Conservation (phyloP, 1,284 basidiomycete species). For the Serendipita sp. region DNA sequence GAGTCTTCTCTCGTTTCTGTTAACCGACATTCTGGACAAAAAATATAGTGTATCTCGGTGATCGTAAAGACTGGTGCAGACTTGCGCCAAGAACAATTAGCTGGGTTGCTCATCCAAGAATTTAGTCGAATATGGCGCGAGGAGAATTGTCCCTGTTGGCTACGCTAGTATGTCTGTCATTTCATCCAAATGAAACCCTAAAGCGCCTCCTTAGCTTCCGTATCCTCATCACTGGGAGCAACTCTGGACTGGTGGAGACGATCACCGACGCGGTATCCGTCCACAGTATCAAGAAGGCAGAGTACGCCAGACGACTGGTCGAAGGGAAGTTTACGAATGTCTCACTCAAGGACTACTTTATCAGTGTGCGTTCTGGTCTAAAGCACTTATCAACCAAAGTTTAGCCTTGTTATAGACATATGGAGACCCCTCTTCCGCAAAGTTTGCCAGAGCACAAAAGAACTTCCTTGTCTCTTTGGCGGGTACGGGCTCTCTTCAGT, state of each 20-base stretch:
- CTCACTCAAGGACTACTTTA: conserved; percentile 80
- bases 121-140: conserved; percentile 93
- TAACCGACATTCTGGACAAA: conserved; percentile 48
- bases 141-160: conserved; percentile 81
- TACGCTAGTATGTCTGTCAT: conserved; percentile 62
- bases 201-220: conserved; percentile 32
- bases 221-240: conserved; percentile 88
- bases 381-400: not conserved
- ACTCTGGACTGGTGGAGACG: conserved; percentile 86
- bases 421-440: conserved; percentile 75
- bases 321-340: conserved; percentile 73
- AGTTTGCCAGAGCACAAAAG: conserved; percentile 71
- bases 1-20: conserved; percentile 9
- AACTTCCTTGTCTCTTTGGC: conserved; percentile 94
- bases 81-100: conserved; percentile 92
- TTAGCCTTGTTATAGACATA: conserved; percentile 46
- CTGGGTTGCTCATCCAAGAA: conserved; percentile 86
- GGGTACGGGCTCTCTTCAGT: conserved; percentile 28
- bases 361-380: conserved; percentile 38
- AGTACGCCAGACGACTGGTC: conserved; percentile 79
- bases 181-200: not conserved
- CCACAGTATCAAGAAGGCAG: conserved; percentile 98
- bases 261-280: conserved; percentile 96
- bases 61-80: conserved; percentile 99
- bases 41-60: conserved; percentile 63